Conservation (phyloP, 495 filamentous ascomycete species). For the Talaromyces adpressus region DNA sequence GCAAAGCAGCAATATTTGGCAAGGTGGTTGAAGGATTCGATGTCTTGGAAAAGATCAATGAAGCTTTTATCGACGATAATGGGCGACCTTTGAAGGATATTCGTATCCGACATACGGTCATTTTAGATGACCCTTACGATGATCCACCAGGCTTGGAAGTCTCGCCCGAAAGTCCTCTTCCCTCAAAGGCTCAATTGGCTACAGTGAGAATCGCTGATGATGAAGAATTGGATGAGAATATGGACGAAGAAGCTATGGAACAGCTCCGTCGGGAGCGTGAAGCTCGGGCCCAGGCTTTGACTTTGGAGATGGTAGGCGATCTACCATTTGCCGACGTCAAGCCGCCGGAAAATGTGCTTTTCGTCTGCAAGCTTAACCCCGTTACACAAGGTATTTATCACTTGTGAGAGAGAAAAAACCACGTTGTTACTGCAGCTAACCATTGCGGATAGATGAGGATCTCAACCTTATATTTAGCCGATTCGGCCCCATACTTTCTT, state of each 20-base stretch:
- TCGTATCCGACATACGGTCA: slow-evolving; percentile 80
- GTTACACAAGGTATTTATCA: slow-evolving; percentile 65
- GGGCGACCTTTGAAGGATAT: slow-evolving; percentile 86
- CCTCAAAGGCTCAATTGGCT: slow-evolving; percentile 76
- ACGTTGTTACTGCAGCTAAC: slow-evolving; percentile 8
- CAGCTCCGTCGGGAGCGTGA: slow-evolving; percentile 79
- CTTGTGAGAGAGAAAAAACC: background rate
- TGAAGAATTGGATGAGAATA: slow-evolving; percentile 69
- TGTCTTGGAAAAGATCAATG: slow-evolving; percentile 86
- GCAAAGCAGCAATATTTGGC: slow-evolving; percentile 88
- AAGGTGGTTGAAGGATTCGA: slow-evolving; percentile 93
- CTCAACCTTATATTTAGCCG: slow-evolving; percentile 93
- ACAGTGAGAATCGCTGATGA: slow-evolving; percentile 89
- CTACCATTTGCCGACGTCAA: slow-evolving; percentile 97
- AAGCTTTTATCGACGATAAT: slow-evolving; percentile 73
- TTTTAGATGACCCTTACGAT: slow-evolving; percentile 82
- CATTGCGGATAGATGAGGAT: slow-evolving; percentile 65
- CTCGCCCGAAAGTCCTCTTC: slow-evolving; percentile 73
- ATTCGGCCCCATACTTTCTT: slow-evolving; percentile 91
- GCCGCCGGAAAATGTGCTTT: slow-evolving; percentile 93
- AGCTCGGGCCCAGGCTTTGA: slow-evolving; percentile 88
- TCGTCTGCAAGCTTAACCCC: slow-evolving; percentile 97
- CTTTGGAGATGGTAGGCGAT: slow-evolving; percentile 96
- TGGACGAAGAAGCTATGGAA: slow-evolving; percentile 72
- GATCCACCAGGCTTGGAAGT: slow-evolving; percentile 70